Evolutionary conservation across 2,329 filamentous ascomycete species (phyloP), one percentile per base, ranked within the genome.

Genomic region (Dactylellina cionopaga): DNA sequence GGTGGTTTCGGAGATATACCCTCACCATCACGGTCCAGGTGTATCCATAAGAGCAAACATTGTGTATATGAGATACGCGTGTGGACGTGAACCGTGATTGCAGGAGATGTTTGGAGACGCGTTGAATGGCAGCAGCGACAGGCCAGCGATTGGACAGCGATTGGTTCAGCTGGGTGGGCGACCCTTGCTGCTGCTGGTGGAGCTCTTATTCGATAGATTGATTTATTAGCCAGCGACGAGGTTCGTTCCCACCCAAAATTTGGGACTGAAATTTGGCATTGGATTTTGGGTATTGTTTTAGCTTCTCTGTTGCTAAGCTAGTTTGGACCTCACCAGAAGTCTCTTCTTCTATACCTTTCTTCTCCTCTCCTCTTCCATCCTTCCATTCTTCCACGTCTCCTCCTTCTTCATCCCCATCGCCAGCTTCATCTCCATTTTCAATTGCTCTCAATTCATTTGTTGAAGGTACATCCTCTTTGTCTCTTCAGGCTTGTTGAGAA

Each of bases 171-270:
- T n/a, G 27, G n/a, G 15, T 17, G 27, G 47, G 37, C 19, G 51
- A 44, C 43, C 62, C 62, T 43, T 52, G 64, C 33, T 11, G 55
- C n/a, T n/a, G n/a, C 17, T 2, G 35, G 64, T 62, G 55, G 63
- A 59, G 63, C 52, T 59, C 55, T 59, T 39, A 59, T 59, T 59
- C 39, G 55, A 39, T n/a, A n/a, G n/a, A n/a, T n/a, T n/a, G n/a
- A n/a, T 24, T 19, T 46, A 15, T 35, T 17, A 25, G 58, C 35
- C 13, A 19, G 19, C 10, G 24, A 15, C n/a, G n/a, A n/a, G n/a
- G n/a, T n/a, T n/a, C 24, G 29, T 10, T 15, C 46, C 41, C 56
- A 35, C 13, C 24, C 41, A 24, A 56, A 46, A n/a, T n/a, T n/a
- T n/a, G n/a, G n/a, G n/a, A n/a, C n/a, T n/a, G n/a, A n/a, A n/a